Evolutionary conservation across 75 land plant genomes (phyloP).

Genomic region (Picea sitchensis): DNA sequence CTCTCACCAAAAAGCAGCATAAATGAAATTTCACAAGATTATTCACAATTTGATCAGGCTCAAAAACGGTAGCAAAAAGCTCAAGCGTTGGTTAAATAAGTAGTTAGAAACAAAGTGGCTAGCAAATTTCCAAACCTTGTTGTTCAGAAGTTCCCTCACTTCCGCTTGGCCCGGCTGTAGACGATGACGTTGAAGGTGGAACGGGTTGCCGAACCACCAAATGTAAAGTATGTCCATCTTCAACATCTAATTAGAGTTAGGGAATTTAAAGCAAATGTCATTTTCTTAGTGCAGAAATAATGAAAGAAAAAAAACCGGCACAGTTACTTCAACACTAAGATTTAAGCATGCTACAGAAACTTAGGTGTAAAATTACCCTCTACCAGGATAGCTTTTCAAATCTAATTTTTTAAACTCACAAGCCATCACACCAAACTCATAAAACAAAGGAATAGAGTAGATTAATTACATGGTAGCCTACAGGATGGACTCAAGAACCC

Average conservation of each 20-base stretch:
- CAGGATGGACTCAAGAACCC: no score
- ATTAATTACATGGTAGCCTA: no score
- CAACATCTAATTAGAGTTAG: conserved; percentile 63
- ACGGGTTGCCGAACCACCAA: conserved; percentile 80
- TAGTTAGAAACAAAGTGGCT: neutral
- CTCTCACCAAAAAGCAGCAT: neutral
- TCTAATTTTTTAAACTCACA: no score
- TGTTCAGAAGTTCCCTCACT: conserved; percentile 19
- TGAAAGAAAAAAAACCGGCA: no score
- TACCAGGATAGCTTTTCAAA: no score
- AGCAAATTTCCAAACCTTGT: conserved; percentile 8
- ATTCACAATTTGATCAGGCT: neutral
- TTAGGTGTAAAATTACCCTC: no score
- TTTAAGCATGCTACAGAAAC: no score
- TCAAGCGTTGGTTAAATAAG: neutral
- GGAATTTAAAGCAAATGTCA: no score
- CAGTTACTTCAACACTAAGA: no score
- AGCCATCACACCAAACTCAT: no score
- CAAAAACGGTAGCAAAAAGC: neutral
- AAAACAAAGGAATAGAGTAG: no score
- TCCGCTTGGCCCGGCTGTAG: conserved; percentile 15
- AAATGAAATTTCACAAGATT: neutral
- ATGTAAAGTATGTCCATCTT: conserved; percentile 98
- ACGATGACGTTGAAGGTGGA: conserved; percentile 32
- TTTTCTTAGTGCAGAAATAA: no score